These are phyloP conservation scores for Trichoderma koningii DNA, from an alignment of 2,329 filamentous ascomycete species.

Conservation along the genomic window DNA sequence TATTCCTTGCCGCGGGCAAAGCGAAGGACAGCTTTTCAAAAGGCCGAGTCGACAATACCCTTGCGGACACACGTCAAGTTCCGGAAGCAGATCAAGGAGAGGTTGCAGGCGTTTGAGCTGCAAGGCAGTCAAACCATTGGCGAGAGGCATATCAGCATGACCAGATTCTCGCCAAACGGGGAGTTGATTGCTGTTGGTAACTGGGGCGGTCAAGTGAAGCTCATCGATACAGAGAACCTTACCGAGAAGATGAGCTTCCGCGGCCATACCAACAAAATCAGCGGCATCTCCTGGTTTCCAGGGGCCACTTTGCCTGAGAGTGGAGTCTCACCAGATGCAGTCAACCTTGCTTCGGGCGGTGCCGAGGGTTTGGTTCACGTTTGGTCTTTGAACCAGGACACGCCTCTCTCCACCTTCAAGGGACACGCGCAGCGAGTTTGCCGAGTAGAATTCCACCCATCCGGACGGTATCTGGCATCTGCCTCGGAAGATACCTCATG, in stretches of 20 bases:
- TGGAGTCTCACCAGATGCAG: constrained; percentile 69
- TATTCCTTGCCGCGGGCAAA: constrained; percentile 85
- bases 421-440: constrained; percentile 89
- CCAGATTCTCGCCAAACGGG: constrained; percentile 84
- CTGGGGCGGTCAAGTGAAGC: constrained; percentile 86
- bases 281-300: constrained; percentile 88
- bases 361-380: constrained; percentile 85
- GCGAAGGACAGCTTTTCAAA: constrained; percentile 73
- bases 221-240: constrained; percentile 81
- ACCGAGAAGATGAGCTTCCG: constrained; percentile 74
- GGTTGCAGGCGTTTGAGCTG: constrained; percentile 79
- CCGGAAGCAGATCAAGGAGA: constrained; percentile 84
- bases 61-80: constrained; percentile 90
- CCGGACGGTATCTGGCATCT: constrained; percentile 83
- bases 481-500: constrained; percentile 96
- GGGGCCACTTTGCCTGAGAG: constrained; percentile 72
- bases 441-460: constrained; percentile 91
- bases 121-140: constrained; percentile 92
- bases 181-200: constrained; percentile 85
- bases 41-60: constrained; percentile 77
- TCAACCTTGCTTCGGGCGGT: constrained; percentile 89
- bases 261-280: constrained; percentile 86
- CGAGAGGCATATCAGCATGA: constrained; percentile 88
- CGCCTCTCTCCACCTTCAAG: constrained; percentile 76
- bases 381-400: constrained; percentile 87